These are phyloP conservation scores for Apiospora arundinis DNA, from an alignment of 2,329 filamentous ascomycete genomes.

Conservation along the genomic window DNA sequence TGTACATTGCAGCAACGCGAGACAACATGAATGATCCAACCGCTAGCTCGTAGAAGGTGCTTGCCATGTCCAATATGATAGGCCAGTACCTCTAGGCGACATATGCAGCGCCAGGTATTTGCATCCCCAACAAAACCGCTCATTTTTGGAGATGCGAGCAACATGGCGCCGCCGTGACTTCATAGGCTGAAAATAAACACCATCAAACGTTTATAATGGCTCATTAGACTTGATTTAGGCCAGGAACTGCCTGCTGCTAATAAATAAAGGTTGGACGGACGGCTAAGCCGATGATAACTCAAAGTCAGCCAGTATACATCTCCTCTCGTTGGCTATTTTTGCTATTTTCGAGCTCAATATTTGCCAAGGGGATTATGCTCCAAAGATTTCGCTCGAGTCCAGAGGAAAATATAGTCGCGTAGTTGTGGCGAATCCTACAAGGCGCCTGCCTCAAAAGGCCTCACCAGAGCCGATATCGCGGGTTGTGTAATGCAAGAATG, in stretches of 20 bases:
- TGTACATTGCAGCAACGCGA: not conserved
- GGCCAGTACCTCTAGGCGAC: not conserved
- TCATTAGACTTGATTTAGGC: not conserved
- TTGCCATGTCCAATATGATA: not conserved
- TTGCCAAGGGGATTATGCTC: not conserved
- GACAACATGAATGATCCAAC: too few relatives aligned
- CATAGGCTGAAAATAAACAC: slow-evolving; percentile 1
- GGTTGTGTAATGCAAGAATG: not conserved
- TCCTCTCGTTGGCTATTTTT: not conserved
- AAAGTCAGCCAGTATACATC: not conserved
- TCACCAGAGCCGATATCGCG: not conserved
- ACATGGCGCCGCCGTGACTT: slow-evolving; percentile 4
- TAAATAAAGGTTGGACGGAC: not conserved
- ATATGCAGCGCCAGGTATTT: not conserved
- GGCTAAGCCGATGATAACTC: not conserved
- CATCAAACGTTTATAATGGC: slow-evolving; percentile 7
- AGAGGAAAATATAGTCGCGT: not conserved
- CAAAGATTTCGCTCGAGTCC: not conserved
- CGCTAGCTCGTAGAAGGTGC: not conserved
- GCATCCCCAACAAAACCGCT: slow-evolving; percentile 11
- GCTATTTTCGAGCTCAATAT: not conserved
- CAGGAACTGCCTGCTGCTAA: not conserved
- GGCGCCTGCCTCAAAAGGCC: not conserved
- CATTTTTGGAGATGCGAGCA: not conserved
- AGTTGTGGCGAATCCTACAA: not conserved